Base-by-base conservation (phyloP, 1,284 basidiomycete species). In the Anthracocystis setariae region DNA sequence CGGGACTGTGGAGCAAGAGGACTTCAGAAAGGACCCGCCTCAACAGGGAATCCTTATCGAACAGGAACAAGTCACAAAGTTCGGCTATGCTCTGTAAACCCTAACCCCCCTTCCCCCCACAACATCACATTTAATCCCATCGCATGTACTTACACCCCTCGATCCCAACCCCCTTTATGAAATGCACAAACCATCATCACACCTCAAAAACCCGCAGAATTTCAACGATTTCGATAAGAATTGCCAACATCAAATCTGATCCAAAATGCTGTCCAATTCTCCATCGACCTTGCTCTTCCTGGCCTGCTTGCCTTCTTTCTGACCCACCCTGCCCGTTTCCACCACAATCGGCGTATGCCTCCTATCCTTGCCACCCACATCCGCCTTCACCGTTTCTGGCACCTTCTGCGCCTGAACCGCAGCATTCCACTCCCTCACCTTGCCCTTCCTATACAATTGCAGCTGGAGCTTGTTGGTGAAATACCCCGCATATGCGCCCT, bases 381-480 rank as follows among this genome's bases (percentile, higher is more conserved):
- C 37, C 15, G 23, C 48, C 29, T 10, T 25, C 44, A 50, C 43
- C 1, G 12, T 15, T 23, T 42, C 35, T 12, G 13, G 17, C 25
- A 17, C 32, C 40, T 52, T 18, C 27, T 61, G 64, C 17, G 50
- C 49, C 29, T 48, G 35, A 3, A 62, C 46, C 0, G 51, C 65
- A 23, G 66, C 61, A 18, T 65, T 75, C 81, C 81, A 82, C 45
- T 74, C 72, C 27, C 63, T 39, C 5, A 70, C 29, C 12, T 51
- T 54, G 15, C 68, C 63, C 55, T 77, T 75, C 37, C 81, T 62
- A 39, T 69, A 82, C 37, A 80, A 46, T 27, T 58, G 66, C 18
- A 82, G 55, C 20, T 78, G 71, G n/a, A 81, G 42, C 23, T 74
- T 73, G 29, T 68, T 63, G 10, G 80, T 63, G 43, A 82, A 80